Evolutionary conservation across 495 filamentous ascomycete genomes (phyloP), one percentile per base, ranked within the genome.

Genomic region (Penicillium bovifimosum): DNA sequence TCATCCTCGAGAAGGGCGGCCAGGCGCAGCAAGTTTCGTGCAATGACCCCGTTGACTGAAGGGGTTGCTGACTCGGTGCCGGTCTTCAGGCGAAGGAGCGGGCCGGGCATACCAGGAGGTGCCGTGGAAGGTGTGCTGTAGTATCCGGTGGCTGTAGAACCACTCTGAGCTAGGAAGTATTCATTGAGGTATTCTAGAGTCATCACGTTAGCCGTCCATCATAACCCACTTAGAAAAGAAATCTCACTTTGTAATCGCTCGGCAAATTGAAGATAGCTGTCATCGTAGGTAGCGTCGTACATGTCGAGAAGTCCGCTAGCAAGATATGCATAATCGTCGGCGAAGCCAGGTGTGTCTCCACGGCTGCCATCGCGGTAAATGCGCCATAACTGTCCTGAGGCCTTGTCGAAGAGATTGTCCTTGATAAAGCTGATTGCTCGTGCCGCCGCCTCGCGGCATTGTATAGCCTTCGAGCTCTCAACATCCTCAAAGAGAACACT

Each of bases 321-420:
- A 45, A 97, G 61, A 67, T 88, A 96, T 3, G 93, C 91, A 66
- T 97, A 98, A 66, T 98, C 93, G 56, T 98, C 93, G 5, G 91
- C 91, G 67, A 97, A 95, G 1, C 82, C 93, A 5, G 76, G 75
- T 0, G 85, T 87, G 32, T 86, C 77, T 24, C 88, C 87, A 31
- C 73, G 76, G 17, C 60, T 65, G 11, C 85, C 86, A 55, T 91
- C 82, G 27, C 84, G 83, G 63, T 84, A 96, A 40, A 95, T 86
- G 20, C 93, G 78, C 55, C 84, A 85, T 35, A 97, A 69, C 3
- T 77, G 76, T 26, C 81, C 82, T 1, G 72, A 77, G 1, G 68
- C 53, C 50, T 77, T 73, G 60, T 90, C 83, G 72, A 84, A 95
- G 3, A 97, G 75, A n/a, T 90, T 80, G 5, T 80, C 70, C 59